Evolutionary conservation across 495 filamentous ascomycete species (phyloP), one percentile per base, ranked within the genome.

Genomic region (Hypomontagnella submonticulosa): DNA sequence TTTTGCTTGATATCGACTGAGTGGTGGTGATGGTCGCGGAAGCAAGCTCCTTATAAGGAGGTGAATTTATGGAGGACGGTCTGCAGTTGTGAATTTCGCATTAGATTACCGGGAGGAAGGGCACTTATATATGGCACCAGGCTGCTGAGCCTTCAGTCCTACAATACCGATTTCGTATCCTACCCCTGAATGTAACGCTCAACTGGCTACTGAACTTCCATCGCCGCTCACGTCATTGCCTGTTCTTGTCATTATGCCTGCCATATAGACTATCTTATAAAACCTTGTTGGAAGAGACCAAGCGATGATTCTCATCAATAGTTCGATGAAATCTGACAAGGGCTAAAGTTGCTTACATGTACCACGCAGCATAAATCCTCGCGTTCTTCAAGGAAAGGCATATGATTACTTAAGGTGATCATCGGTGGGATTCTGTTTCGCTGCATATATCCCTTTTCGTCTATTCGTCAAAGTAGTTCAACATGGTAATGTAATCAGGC

Each of bases 221-320:
- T 34, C 4, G 36, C 7, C 23, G 44, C 56, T 59, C 46, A 59
- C 56, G 46, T 59, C 37, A 59, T 50, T 6, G 19, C n/a, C 36
- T 15, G 10, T 36, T 23, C 15, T 36, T 50, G 19, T 10, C 9
- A 0, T 16, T 20, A 34, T 20, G 12, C 3, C 5, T 11, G 18
- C 7, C 16, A 9, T 11, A 32, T 47, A 38, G 18, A 32, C 23
- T 13, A 1, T 43, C 52, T 12, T 56, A 38, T 34, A 4, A 19
- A 18, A 32, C 33, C 32, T 19, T 16, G 8, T 27, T 12, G 12
- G 27, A 49, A 12, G 30, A 34, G 16, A 23, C n/a, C n/a, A 13
- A 6, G 8, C 32, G 13, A 33, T n/a, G 30, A 52, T 60, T 13
- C 51, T 52, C 15, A 12, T 43, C 37, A 33, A 40, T 43, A 53